A percentile compares a stretch with the other conserved stretches of the same genome.
These are phyloP conservation scores for Ormosia semicastrata DNA, from an alignment of 306 rosid species.

Conservation along the genomic window DNA sequence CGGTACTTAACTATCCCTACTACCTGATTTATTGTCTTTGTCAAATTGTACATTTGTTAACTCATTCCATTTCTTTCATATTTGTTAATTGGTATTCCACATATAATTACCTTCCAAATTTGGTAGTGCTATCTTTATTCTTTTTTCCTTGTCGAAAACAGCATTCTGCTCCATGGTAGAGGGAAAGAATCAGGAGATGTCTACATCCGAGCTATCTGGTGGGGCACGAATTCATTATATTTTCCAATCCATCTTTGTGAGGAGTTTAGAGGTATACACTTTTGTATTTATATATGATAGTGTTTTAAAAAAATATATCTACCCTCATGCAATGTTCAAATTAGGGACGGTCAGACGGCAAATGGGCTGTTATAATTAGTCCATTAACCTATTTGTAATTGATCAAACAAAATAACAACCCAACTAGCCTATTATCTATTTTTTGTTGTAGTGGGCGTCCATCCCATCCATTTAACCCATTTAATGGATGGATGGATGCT, in stretches of 20 bases:
- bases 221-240: constrained; percentile 96
- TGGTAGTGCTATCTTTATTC: background rate
- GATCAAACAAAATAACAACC: background rate
- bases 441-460: background rate
- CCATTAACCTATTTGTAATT: background rate
- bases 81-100: background rate
- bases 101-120: constrained; percentile 18
- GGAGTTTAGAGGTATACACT: constrained; percentile 72
- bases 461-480: background rate
- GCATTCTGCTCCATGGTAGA: constrained; percentile 92
- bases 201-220: constrained; percentile 85
- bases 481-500: background rate
- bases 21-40: background rate
- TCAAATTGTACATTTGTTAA: constrained; percentile 1
- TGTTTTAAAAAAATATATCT: background rate
- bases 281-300: background rate
- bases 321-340: background rate
- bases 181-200: constrained; percentile 90
- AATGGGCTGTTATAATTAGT: background rate
- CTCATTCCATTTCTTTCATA: background rate
- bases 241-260: constrained; percentile 88
- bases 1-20: constrained; percentile 50
- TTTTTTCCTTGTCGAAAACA: constrained; percentile 35
- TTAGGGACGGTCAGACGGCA: background rate
- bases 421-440: background rate